Percentiles rank a stretch among this genome's conserved stretches.
Evolutionary conservation across 2,329 filamentous ascomycete genomes (phyloP).

Genomic region (Fusarium camptoceras): DNA sequence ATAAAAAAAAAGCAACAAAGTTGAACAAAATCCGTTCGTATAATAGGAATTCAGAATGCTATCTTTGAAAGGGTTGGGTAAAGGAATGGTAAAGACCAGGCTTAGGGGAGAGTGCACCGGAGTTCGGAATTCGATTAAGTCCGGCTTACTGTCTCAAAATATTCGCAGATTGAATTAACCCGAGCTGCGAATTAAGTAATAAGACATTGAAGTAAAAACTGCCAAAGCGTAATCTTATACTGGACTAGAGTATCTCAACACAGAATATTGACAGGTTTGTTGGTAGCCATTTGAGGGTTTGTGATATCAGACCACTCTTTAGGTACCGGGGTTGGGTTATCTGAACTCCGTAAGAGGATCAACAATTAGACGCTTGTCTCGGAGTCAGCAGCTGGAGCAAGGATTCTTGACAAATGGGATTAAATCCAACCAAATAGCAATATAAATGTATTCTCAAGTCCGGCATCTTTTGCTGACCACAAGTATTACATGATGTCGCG

Average conservation of each 20-base stretch:
- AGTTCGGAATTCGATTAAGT: slow-evolving; percentile 24
- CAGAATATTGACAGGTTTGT: neutral
- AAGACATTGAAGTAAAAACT: neutral
- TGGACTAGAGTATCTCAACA: neutral
- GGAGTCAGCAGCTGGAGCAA: neutral
- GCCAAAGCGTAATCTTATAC: neutral
- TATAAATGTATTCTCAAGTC: neutral
- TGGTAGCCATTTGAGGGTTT: neutral
- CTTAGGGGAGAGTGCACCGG: slow-evolving; percentile 17
- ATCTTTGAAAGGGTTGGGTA: slow-evolving; percentile 10
- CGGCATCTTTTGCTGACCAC: neutral
- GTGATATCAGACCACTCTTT: neutral
- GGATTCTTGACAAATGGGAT: neutral
- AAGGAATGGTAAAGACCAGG: slow-evolving; percentile 13
- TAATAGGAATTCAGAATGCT: slow-evolving; percentile 21
- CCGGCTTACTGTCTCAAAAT: slow-evolving; percentile 14
- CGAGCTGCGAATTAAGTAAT: neutral
- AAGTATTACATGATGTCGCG: neutral
- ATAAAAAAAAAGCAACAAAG: slow-evolving; percentile 2
- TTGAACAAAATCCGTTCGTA: slow-evolving; percentile 34
- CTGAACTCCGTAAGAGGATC: neutral
- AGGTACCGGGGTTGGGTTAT: neutral
- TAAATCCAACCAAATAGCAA: neutral
- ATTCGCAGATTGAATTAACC: slow-evolving; percentile 2
- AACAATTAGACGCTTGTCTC: neutral